These are phyloP conservation scores for Huntiella omanensis DNA, from an alignment of 2,329 filamentous ascomycete species.

Conservation along the genomic window DNA sequence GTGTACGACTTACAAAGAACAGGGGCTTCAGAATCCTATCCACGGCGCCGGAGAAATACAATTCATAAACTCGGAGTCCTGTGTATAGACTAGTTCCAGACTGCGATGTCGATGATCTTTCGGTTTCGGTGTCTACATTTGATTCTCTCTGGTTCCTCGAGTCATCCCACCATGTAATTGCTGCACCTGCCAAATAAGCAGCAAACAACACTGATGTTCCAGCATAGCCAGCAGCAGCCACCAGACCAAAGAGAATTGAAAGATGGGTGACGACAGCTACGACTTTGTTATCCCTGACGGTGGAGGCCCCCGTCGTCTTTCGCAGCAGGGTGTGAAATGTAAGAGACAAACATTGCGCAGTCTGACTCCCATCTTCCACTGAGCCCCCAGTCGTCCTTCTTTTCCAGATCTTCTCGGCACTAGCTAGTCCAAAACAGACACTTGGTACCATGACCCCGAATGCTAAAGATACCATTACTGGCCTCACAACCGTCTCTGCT, in stretches of 20 bases:
- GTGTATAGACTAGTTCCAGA: not conserved
- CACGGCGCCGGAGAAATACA: not conserved
- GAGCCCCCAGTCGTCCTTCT: not conserved
- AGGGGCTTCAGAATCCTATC: conserved; percentile 1
- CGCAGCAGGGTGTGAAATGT: not conserved
- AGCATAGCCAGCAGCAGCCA: conserved; percentile 35
- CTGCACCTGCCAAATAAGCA: conserved; percentile 41
- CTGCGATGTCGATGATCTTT: not conserved
- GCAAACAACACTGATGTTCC: conserved; percentile 45
- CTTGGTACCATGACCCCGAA: conserved; percentile 31
- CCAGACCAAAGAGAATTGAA: conserved; percentile 26
- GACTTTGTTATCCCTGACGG: not conserved
- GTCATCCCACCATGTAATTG: conserved; percentile 40
- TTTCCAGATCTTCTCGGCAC: not conserved
- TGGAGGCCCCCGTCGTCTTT: not conserved
- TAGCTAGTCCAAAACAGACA: conserved; percentile 23
- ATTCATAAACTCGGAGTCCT: not conserved
- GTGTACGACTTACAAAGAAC: conserved; percentile 6
- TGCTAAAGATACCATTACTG: conserved; percentile 28
- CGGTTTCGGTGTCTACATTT: not conserved
- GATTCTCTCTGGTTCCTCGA: not conserved
- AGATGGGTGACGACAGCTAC: conserved; percentile 19
- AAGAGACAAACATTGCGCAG: not conserved
- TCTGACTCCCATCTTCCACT: not conserved
- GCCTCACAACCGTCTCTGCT: conserved; percentile 23